These are phyloP conservation scores for Eimeria mitis DNA, from an alignment of 169 alveolate species.

Conservation along the genomic window DNA sequence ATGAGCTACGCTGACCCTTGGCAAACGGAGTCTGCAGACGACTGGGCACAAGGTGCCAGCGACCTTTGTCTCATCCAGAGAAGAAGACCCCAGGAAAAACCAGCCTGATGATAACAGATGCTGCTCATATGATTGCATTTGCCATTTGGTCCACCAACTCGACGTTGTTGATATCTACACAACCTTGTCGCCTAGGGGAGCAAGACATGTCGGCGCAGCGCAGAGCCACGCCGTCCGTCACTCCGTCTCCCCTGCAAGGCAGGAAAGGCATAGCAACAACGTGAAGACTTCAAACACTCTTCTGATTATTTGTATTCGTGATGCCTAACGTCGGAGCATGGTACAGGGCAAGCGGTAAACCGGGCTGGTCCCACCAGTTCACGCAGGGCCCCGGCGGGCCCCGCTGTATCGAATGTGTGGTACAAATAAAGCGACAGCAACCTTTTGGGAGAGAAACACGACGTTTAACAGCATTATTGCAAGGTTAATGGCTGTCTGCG, in stretches of 20 bases:
- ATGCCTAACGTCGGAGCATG: neutral
- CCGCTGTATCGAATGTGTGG: conserved; percentile 47
- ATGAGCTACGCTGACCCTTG: neutral
- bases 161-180: neutral
- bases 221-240: neutral
- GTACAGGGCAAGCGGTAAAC: neutral
- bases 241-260: neutral
- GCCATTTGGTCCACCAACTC: neutral
- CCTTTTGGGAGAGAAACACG: neutral
- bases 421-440: neutral
- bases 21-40: neutral
- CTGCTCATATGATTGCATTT: neutral
- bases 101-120: neutral
- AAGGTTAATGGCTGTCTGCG: conserved; percentile 23
- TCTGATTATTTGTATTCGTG: neutral
- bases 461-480: neutral
- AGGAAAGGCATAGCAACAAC: neutral
- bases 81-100: neutral
- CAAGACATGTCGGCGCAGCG: conserved; percentile 65
- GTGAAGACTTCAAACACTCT: too few species aligned
- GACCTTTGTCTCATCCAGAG: neutral
- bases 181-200: conserved; percentile 16
- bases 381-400: conserved; percentile 69
- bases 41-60: neutral
- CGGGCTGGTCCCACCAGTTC: conserved; percentile 37